Percentiles rank a stretch among this genome's conserved stretches.
These are phyloP conservation scores for Fusarium proliferatum DNA, from an alignment of 2,329 filamentous ascomycete genomes.

Conservation along the genomic window DNA sequence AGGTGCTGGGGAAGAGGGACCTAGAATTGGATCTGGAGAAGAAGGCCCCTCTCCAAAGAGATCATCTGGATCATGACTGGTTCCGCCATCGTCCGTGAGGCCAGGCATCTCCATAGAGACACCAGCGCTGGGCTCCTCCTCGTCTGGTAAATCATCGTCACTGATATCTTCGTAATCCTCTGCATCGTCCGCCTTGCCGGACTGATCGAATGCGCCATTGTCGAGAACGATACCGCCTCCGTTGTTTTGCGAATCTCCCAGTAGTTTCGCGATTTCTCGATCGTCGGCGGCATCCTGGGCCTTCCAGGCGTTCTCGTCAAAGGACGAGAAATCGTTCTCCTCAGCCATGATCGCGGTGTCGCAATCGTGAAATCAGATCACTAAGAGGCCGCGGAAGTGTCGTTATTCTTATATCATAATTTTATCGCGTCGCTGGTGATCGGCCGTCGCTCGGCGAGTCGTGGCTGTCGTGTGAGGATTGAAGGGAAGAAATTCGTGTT, in stretches of 20 bases:
- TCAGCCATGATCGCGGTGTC: slow-evolving; percentile 48
- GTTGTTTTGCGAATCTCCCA: slow-evolving; percentile 56
- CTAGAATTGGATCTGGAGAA: slow-evolving; percentile 58
- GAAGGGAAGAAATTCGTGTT: slow-evolving; percentile 11
- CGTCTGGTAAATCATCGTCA: slow-evolving; percentile 90
- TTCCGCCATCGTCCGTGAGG: slow-evolving; percentile 69
- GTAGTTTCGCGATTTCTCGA: slow-evolving; percentile 57
- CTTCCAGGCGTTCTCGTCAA: slow-evolving; percentile 52
- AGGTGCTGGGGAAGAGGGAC: slow-evolving; percentile 58
- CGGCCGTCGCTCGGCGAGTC: slow-evolving; percentile 9
- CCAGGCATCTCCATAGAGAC: slow-evolving; percentile 62
- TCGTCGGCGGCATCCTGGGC: slow-evolving; percentile 63
- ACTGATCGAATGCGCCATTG: slow-evolving; percentile 65
- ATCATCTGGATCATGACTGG: slow-evolving; percentile 71
- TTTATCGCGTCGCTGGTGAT: slow-evolving; percentile 11
- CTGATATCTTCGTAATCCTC: slow-evolving; percentile 91
- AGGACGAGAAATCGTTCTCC: slow-evolving; percentile 49
- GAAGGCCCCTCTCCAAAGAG: slow-evolving; percentile 74
- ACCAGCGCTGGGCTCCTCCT: slow-evolving; percentile 68
- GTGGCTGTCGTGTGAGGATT: slow-evolving; percentile 4
- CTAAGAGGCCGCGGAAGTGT: slow-evolving; percentile 38
- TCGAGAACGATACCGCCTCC: slow-evolving; percentile 57
- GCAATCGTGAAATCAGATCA: slow-evolving; percentile 40
- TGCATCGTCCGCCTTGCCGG: slow-evolving; percentile 91
- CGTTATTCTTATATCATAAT: slow-evolving; percentile 44